Evolutionary conservation across 2,329 filamentous ascomycete species (phyloP).

Genomic region (Aspergillus intermedius): DNA sequence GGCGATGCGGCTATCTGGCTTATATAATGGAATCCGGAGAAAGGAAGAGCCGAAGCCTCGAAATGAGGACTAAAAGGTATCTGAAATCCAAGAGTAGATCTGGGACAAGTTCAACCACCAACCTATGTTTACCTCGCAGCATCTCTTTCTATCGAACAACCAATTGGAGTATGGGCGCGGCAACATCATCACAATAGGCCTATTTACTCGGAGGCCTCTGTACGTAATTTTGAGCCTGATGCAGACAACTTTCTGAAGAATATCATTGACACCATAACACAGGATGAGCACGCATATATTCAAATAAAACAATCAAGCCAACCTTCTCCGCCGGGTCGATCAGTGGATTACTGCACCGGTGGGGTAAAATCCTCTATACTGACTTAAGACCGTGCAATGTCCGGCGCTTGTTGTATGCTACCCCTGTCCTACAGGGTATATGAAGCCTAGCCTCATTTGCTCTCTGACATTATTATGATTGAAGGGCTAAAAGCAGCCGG

Average conservation of each 20-base stretch:
- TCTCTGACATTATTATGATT: no score
- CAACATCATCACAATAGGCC: constrained; percentile 8
- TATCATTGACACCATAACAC: neutral
- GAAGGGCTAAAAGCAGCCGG: no score
- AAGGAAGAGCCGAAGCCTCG: no score
- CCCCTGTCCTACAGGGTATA: no score
- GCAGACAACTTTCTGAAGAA: constrained; percentile 19
- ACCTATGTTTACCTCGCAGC: constrained; percentile 9
- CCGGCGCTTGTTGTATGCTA: no score
- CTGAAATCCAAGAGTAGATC: constrained; percentile 15
- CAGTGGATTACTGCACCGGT: no score
- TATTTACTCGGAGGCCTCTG: constrained; percentile 17
- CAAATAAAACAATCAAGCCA: no score
- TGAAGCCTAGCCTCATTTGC: no score
- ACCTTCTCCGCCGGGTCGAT: no score
- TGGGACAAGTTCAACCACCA: constrained; percentile 15
- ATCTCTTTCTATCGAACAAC: constrained; percentile 12
- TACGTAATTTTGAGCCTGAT: constrained; percentile 4
- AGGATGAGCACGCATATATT: neutral
- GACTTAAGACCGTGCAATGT: no score
- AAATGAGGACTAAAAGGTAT: neutral
- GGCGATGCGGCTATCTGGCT: neutral
- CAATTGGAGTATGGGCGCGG: constrained; percentile 11
- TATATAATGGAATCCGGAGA: no score
- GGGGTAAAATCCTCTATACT: no score